Conservation (phyloP, 257 asterid species). For the Sherardia arvensis region DNA sequence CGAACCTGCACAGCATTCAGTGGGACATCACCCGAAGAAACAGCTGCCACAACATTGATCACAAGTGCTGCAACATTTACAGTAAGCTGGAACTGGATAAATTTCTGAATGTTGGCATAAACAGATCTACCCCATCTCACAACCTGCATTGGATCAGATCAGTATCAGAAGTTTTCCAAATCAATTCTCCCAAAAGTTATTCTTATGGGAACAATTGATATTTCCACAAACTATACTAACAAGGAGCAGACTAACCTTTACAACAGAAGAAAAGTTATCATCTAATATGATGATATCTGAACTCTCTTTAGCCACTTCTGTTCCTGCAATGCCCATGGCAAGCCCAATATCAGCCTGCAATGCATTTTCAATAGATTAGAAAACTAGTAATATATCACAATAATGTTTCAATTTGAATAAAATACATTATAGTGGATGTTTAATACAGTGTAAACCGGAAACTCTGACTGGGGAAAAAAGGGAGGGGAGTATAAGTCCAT, state of each 20-base stretch:
- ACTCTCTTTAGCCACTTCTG: constrained; percentile 98
- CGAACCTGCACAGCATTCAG: constrained; percentile 92
- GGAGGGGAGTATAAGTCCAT: not conserved
- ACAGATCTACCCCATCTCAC: constrained; percentile 99
- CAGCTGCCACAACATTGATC: constrained; percentile 88
- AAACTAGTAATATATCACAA: not conserved
- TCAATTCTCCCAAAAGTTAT: not conserved
- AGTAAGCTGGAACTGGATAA: constrained; percentile 92
- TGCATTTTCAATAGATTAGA: constrained; percentile 5
- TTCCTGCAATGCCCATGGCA: constrained; percentile 98
- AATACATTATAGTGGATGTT: too few relatives aligned
- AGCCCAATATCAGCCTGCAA: constrained; percentile 94
- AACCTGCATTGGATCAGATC: constrained; percentile 46
- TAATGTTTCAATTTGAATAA: not conserved
- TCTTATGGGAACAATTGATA: not conserved
- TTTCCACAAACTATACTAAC: not conserved
- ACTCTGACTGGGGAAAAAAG: too few relatives aligned
- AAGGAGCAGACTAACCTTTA: constrained; percentile 54
- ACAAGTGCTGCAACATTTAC: constrained; percentile 90
- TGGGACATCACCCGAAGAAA: constrained; percentile 86
- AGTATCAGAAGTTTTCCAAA: not conserved
- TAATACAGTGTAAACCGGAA: not conserved
- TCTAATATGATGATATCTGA: constrained; percentile 93
- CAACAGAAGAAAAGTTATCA: constrained; percentile 88
- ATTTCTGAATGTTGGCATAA: constrained; percentile 91